A percentile compares a stretch with the other conserved stretches of the same genome.
phyloP scores from a whole-genome alignment of 2,329 filamentous ascomycete species.

The Helicocarpus griseus region DNA sequence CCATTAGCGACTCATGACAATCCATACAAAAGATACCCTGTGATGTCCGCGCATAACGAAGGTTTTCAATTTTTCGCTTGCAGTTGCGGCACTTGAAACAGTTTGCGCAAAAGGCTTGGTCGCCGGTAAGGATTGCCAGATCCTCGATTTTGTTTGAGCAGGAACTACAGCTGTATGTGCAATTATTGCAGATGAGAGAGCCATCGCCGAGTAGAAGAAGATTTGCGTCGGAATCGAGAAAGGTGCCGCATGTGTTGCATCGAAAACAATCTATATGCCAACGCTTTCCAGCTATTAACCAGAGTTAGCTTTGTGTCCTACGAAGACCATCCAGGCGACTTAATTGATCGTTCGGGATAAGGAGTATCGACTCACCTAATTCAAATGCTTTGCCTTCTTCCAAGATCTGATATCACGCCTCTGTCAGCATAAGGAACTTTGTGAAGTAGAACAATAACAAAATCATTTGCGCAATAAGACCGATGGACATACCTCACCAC shows the following conservation, averaged over 20 bases:
- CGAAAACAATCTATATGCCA: slow-evolving; percentile 99
- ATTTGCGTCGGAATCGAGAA: slow-evolving; percentile 97
- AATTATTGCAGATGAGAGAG: slow-evolving; percentile 97
- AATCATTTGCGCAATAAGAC: slow-evolving; percentile 5
- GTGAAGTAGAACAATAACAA: slow-evolving; percentile 16
- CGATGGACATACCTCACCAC: slow-evolving; percentile 60
- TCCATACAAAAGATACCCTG: slow-evolving; percentile 99
- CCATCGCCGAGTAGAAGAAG: slow-evolving; percentile 93
- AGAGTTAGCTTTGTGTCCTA: slow-evolving; percentile 10
- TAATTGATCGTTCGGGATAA: slow-evolving; percentile 10
- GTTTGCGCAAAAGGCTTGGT: slow-evolving; percentile 94
- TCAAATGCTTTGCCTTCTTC: slow-evolving; percentile 99
- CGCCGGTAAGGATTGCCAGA: slow-evolving; percentile 89
- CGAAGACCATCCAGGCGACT: too few relatives aligned
- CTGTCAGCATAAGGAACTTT: neutral
- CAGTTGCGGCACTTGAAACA: slow-evolving; percentile 98
- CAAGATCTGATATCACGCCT: slow-evolving; percentile 56
- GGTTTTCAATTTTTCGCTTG: slow-evolving; percentile 96
- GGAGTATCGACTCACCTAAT: slow-evolving; percentile 56
- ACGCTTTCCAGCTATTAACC: slow-evolving; percentile 68
- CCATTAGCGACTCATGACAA: slow-evolving; percentile 95
- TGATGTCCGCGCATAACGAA: slow-evolving; percentile 92
- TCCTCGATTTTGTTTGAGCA: slow-evolving; percentile 98
- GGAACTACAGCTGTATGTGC: slow-evolving; percentile 95
- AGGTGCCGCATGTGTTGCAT: slow-evolving; percentile 88